These are phyloP conservation scores for Martensiomyces pterosporus DNA, from an alignment of 192 early-diverging fungal genomes.

Conservation along the genomic window DNA sequence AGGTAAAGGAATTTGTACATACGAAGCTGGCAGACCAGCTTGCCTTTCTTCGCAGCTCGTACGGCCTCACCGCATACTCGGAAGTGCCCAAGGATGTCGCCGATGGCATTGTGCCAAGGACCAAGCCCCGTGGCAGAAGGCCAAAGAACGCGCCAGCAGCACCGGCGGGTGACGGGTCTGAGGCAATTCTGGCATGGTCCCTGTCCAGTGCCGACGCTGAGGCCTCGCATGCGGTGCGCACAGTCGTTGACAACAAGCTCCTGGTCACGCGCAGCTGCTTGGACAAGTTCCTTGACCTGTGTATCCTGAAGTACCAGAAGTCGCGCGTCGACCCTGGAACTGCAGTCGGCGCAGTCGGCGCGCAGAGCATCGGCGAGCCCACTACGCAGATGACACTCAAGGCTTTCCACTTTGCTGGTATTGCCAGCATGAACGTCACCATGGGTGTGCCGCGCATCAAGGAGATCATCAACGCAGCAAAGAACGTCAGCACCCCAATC, in stretches of 20 bases:
- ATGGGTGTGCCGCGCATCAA: constrained; percentile 99
- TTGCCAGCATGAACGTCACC: constrained; percentile 98
- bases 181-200: constrained; percentile 27
- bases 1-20: constrained; percentile 57
- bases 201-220: constrained; percentile 20
- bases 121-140: constrained; percentile 28
- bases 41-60: constrained; percentile 48
- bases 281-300: constrained; percentile 69
- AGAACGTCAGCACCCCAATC: constrained; percentile 92
- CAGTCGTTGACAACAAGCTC: constrained; percentile 60
- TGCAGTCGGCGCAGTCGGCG: constrained; percentile 95
- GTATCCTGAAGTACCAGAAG: constrained; percentile 76
- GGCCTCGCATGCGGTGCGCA: constrained; percentile 34
- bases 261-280: constrained; percentile 73
- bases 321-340: constrained; percentile 95
- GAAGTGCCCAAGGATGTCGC: constrained; percentile 13
- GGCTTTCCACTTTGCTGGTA: constrained; percentile 99
- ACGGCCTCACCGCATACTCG: constrained; percentile 24
- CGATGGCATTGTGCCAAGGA: constrained; percentile 2
- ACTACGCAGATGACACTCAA: constrained; percentile 99
- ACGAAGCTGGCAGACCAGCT: constrained; percentile 56
- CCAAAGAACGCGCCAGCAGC: constrained; percentile 28
- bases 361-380: constrained; percentile 97
- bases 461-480: constrained; percentile 99
- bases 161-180: not conserved